Evolutionary conservation across 2,329 filamentous ascomycete species (phyloP).

Genomic region (Teratosphaeria zuluensis): DNA sequence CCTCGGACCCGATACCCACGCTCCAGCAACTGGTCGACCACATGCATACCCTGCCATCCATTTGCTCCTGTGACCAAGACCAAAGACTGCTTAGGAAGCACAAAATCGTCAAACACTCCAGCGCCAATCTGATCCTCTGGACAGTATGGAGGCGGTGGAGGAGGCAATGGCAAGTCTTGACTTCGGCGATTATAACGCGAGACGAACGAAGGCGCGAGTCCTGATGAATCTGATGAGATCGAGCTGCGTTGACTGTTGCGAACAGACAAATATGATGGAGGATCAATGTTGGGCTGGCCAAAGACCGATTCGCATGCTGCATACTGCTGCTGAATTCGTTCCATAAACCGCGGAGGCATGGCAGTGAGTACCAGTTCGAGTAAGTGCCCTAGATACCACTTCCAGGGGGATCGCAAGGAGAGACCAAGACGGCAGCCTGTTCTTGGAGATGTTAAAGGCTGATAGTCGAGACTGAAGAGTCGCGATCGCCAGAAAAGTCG

Average conservation of each 20-base stretch:
- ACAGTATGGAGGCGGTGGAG: background rate
- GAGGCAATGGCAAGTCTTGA: background rate
- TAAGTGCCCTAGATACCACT: background rate
- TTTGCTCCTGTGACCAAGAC: constrained; percentile 22
- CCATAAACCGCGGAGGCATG: constrained; percentile 12
- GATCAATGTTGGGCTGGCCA: constrained; percentile 7
- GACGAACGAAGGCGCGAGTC: background rate
- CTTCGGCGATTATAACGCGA: background rate
- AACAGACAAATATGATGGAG: constrained; percentile 8
- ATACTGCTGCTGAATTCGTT: constrained; percentile 9
- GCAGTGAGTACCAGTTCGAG: background rate
- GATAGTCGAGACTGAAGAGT: background rate
- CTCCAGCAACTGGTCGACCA: constrained; percentile 19
- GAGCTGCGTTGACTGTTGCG: background rate
- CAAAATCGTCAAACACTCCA: background rate
- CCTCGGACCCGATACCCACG: constrained; percentile 22
- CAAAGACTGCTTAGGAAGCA: constrained; percentile 10
- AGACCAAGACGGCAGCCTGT: too few relatives aligned
- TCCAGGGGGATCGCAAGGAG: background rate
- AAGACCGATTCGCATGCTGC: constrained; percentile 6
- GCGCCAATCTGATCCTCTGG: background rate
- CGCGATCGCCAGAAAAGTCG: background rate
- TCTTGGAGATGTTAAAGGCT: too few relatives aligned
- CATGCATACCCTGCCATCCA: constrained; percentile 18
- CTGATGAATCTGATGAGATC: constrained; percentile 1